These are phyloP conservation scores for Ascosphaera pollenicola DNA, from an alignment of 2,329 filamentous ascomycete genomes.

Conservation along the genomic window DNA sequence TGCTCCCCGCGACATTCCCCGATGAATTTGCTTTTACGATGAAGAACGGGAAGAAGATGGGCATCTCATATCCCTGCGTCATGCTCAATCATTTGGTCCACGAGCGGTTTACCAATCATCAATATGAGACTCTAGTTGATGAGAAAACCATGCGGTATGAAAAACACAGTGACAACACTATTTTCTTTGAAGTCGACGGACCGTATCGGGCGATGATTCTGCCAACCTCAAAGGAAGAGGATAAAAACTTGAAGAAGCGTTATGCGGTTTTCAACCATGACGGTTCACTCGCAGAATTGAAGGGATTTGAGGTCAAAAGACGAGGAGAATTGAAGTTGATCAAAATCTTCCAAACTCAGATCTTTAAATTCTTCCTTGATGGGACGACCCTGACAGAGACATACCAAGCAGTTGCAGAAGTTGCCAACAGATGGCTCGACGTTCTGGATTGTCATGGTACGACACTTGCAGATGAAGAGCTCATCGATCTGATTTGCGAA, in stretches of 20 bases:
- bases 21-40: conserved; percentile 91
- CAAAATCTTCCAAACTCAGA: conserved; percentile 98
- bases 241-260: conserved; percentile 98
- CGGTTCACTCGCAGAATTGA: conserved; percentile 80
- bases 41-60: conserved; percentile 86
- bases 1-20: conserved; percentile 85
- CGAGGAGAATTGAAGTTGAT: conserved; percentile 96
- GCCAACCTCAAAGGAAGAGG: conserved; percentile 93
- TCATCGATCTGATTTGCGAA: conserved; percentile 99
- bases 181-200: conserved; percentile 98
- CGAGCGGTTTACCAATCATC: conserved; percentile 83
- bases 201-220: conserved; percentile 96
- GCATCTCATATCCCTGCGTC: conserved; percentile 95
- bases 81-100: conserved; percentile 99
- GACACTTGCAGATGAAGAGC: conserved; percentile 82
- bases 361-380: conserved; percentile 98
- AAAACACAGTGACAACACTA: conserved; percentile 95
- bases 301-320: conserved; percentile 94
- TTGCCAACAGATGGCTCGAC: conserved; percentile 92
- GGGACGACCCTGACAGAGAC: conserved; percentile 71
- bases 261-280: conserved; percentile 99
- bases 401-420: conserved; percentile 76
- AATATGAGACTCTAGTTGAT: conserved; percentile 81
- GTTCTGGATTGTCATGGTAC: conserved; percentile 74
- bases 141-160: conserved; percentile 68